Evolutionary conservation across 805 yeast genomes (phyloP).

Genomic region (Dipodascopsis uninucleata): DNA sequence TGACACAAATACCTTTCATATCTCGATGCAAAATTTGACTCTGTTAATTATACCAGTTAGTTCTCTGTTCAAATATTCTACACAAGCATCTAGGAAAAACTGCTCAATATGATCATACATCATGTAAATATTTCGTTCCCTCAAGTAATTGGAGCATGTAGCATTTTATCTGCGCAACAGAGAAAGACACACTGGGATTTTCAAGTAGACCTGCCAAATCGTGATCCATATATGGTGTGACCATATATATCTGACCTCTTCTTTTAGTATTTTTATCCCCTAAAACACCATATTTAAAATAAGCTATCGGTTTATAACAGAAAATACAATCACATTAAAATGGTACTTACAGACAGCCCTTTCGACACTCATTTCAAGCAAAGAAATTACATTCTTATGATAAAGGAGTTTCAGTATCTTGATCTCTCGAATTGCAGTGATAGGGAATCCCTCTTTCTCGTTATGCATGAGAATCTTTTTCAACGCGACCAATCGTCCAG

Average conservation of each 20-base stretch:
- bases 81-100: neutral
- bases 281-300: slow-evolving; percentile 10
- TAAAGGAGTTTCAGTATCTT: slow-evolving; percentile 66
- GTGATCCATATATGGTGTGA: slow-evolving; percentile 86
- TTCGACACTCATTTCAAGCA: slow-evolving; percentile 74
- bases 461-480: slow-evolving; percentile 78
- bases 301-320: neutral
- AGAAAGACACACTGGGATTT: slow-evolving; percentile 63
- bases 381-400: slow-evolving; percentile 69
- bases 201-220: slow-evolving; percentile 88
- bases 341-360: slow-evolving; percentile 26
- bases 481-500: slow-evolving; percentile 70
- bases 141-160: slow-evolving; percentile 71
- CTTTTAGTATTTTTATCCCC: slow-evolving; percentile 32
- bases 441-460: slow-evolving; percentile 76
- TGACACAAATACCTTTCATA: slow-evolving; percentile 55
- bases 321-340: neutral
- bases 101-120: slow-evolving; percentile 12
- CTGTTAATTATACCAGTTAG: no score
- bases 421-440: slow-evolving; percentile 92
- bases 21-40: slow-evolving; percentile 72
- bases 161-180: slow-evolving; percentile 73
- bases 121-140: slow-evolving; percentile 81
- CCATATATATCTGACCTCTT: slow-evolving; percentile 64
- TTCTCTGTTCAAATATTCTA: no score